Percentiles rank a stretch among this genome's conserved stretches.
Evolutionary conservation across 257 asterid genomes (phyloP).

Genomic region (Plantago ovata): DNA sequence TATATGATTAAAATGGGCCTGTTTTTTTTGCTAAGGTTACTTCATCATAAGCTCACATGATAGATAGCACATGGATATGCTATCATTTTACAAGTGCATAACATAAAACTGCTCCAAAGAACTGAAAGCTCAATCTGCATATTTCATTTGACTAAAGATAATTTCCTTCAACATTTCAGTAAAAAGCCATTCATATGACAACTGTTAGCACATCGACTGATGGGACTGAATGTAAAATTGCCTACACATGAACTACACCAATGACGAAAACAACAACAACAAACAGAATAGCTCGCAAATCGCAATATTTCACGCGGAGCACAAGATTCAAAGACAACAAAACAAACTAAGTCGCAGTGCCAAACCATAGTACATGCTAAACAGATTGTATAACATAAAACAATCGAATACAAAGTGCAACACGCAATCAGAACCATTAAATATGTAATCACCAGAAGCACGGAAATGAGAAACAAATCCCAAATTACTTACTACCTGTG

Average conservation of each 20-base stretch:
- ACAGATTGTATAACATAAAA: too few species aligned
- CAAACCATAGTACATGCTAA: too few species aligned
- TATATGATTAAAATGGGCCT: conserved; percentile 10
- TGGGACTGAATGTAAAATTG: too few species aligned
- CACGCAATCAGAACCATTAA: not conserved
- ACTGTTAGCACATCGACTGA: too few species aligned
- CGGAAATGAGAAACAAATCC: not conserved
- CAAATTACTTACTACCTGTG: conserved; percentile 47
- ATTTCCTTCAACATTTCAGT: too few species aligned
- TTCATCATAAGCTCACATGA: not conserved
- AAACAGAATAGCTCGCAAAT: not conserved
- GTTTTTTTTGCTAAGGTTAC: not conserved
- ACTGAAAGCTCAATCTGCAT: not conserved
- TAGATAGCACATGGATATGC: not conserved
- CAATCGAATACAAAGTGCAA: not conserved
- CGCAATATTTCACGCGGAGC: conserved; percentile 6
- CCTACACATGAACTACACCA: too few species aligned
- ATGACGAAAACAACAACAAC: not conserved
- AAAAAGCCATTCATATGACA: too few species aligned
- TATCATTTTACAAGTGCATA: conserved; percentile 6
- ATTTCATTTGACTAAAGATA: too few species aligned
- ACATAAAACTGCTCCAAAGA: too few species aligned
- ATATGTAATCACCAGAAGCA: not conserved
- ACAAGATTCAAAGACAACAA: not conserved
- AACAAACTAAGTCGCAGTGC: too few species aligned